Evolutionary conservation across 305 asterid species (phyloP).

Genomic region (Salvia sclarea): DNA sequence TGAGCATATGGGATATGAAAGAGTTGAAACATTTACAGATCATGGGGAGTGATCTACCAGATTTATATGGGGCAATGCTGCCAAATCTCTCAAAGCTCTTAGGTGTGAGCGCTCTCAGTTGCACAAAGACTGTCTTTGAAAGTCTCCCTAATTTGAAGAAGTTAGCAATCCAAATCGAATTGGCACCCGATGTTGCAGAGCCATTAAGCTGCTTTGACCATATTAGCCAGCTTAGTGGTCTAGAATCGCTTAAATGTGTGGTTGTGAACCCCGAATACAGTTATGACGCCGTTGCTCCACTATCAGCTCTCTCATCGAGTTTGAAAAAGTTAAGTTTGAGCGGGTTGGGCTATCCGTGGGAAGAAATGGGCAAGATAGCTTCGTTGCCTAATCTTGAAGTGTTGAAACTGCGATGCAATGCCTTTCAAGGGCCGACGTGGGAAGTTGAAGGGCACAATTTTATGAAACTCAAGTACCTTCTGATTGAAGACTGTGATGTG

Average conservation of each 20-base stretch:
- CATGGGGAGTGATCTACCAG: conserved; percentile 7
- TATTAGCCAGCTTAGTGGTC: neutral
- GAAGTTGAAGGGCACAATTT: neutral
- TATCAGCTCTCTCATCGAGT: too few species aligned
- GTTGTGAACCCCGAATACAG: neutral
- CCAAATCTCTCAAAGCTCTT: neutral
- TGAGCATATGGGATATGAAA: neutral
- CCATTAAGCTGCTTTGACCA: neutral
- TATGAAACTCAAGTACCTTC: neutral
- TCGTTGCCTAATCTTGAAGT: conserved; percentile 5
- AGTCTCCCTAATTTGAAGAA: too few species aligned
- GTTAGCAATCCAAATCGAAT: too few species aligned
- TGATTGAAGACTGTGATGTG: conserved; percentile 10
- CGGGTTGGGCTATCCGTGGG: too few species aligned
- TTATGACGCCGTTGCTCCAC: too few species aligned
- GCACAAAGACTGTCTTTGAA: neutral
- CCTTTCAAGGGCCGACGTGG: neutral
- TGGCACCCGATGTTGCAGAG: too few species aligned
- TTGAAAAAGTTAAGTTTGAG: too few species aligned
- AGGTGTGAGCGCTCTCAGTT: neutral
- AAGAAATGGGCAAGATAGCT: neutral
- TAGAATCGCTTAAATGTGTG: neutral
- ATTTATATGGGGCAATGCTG: neutral
- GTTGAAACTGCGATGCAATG: conserved; percentile 5
- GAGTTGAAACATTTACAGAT: neutral